Base-by-base conservation (phyloP, 345 rosid species). In the Streptanthus diversifolius region DNA sequence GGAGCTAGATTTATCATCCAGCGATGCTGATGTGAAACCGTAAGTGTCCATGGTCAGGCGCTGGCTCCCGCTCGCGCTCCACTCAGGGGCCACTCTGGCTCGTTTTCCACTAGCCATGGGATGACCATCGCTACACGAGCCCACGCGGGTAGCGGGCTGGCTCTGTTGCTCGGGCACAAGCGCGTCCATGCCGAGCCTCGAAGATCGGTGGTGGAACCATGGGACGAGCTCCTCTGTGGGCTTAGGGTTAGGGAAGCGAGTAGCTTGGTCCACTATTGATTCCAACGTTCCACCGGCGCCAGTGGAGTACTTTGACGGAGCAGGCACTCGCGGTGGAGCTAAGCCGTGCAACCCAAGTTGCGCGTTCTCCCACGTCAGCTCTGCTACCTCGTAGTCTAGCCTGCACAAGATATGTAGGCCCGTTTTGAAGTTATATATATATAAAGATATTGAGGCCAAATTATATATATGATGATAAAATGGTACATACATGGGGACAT, bases 291-390 rank as follows among this genome's bases (percentile, higher is more conserved):
- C 98, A 30, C 83, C 63, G 43, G 77, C 81, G 1, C 82, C 90
- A 79, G 86, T 86, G 3, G 77, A 56, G 80, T 82, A 82, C 79
- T 85, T 85, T 1, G 84, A 47, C 4, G 82, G 57, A 48, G 81
- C 56, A 2, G 68, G 71, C 39, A 54, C 49, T 8, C 91, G 88
- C 66, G 90, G 85, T 22, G 83, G 85, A 3, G 95, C 86, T 67
- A 89, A 81, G 24, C 88, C 85, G 83, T 91, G 95, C 88, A 88
- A 79, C 76, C 87, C 84, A 18, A 95, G 63, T 51, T 91, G 97
- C 3, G 97, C 97, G 71, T 91, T 95, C 78, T 91, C 87, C 99
- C 99, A 95, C 33, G 97, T 95, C 73, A 95, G 81, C 82, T 95
- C 99, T 19, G 97, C 88, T 32, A 95, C 95, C 80, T 87, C 97